These are phyloP conservation scores for Microdochium paspali DNA, from an alignment of 2,329 filamentous ascomycete species.

Conservation along the genomic window DNA sequence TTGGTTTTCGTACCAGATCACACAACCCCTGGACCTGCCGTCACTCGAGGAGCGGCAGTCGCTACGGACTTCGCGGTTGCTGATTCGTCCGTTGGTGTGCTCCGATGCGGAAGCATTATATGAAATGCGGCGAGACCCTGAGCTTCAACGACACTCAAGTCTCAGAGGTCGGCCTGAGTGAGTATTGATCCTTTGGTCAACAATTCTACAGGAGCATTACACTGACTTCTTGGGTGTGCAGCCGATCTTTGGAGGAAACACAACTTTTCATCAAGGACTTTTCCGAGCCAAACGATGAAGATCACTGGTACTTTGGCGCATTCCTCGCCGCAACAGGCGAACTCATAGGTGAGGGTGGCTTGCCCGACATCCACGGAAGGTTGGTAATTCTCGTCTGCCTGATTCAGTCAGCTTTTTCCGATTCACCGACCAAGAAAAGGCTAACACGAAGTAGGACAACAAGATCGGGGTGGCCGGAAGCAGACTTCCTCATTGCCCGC, in stretches of 20 bases:
- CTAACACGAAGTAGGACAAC: not conserved
- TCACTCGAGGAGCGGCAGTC: not conserved
- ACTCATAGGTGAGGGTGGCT: slow-evolving; percentile 18
- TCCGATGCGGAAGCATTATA: not conserved
- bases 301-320: slow-evolving; percentile 12
- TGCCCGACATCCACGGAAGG: slow-evolving; percentile 3
- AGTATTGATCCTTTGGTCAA: not conserved
- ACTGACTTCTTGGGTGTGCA: not conserved
- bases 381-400: not conserved
- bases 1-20: not conserved
- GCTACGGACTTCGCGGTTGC: not conserved
- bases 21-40: not conserved
- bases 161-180: not conserved
- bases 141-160: not conserved
- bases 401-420: no score
- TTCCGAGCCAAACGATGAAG: slow-evolving; percentile 4
- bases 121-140: not conserved
- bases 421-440: no score
- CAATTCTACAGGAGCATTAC: not conserved
- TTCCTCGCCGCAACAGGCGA: slow-evolving; percentile 15
- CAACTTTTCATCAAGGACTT: not conserved
- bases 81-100: not conserved
- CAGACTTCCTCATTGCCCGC: slow-evolving; percentile 4
- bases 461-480: slow-evolving; percentile 5
- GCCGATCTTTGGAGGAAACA: not conserved